Evolutionary conservation across 257 asterid species (phyloP).

Genomic region (Ophiorrhiza pumila): DNA sequence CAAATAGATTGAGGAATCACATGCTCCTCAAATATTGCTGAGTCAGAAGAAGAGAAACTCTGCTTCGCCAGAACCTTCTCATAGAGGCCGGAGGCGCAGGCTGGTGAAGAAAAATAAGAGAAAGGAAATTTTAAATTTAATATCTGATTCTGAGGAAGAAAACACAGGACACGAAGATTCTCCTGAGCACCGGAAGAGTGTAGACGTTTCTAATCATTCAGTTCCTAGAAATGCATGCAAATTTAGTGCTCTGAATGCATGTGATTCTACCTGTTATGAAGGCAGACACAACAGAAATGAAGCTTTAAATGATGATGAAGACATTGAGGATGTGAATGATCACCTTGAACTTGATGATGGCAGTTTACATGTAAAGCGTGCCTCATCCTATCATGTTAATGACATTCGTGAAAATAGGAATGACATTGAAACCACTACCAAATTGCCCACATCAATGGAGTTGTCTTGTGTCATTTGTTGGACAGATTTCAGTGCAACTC

Average conservation of each 20-base stretch:
- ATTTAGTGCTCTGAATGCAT: slow-evolving; percentile 23
- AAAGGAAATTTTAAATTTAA: slow-evolving; percentile 31
- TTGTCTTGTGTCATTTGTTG: slow-evolving; percentile 89
- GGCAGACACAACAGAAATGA: slow-evolving; percentile 20
- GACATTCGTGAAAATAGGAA: slow-evolving; percentile 25
- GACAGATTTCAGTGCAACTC: slow-evolving; percentile 72
- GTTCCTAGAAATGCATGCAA: slow-evolving; percentile 27
- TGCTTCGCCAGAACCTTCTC: slow-evolving; percentile 26
- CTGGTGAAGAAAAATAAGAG: slow-evolving; percentile 48
- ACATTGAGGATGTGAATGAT: slow-evolving; percentile 29
- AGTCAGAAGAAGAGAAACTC: slow-evolving; percentile 42
- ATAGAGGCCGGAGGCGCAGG: slow-evolving; percentile 30
- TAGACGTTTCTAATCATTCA: slow-evolving; percentile 23
- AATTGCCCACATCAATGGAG: slow-evolving; percentile 35
- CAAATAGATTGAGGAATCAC: slow-evolving; percentile 36
- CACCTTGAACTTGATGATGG: slow-evolving; percentile 21
- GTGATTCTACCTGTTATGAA: slow-evolving; percentile 17
- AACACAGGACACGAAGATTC: slow-evolving; percentile 14
- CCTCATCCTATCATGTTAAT: slow-evolving; percentile 27
- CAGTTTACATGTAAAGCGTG: slow-evolving; percentile 16
- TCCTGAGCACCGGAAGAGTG: slow-evolving; percentile 20
- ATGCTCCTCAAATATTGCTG: slow-evolving; percentile 25
- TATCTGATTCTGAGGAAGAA: slow-evolving; percentile 38
- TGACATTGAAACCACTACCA: slow-evolving; percentile 21
- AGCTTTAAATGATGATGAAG: slow-evolving; percentile 25